Evolutionary conservation across 345 rosid genomes (phyloP), one percentile per base, ranked within the genome.

Genomic region (Corchorus olitorius): DNA sequence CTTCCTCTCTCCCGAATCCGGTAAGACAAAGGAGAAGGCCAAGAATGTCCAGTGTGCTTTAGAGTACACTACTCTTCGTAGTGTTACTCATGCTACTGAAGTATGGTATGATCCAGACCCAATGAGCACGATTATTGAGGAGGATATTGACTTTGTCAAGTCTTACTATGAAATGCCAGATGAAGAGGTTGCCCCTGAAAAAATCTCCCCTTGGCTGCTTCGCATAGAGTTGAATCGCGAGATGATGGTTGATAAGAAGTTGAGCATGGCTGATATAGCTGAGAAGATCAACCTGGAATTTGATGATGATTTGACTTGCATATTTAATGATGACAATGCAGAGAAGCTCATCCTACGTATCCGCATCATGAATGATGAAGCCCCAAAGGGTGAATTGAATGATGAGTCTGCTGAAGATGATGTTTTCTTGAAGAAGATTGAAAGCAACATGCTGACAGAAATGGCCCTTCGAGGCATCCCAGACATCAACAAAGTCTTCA

Each of bases 41-140:
- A 95, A 95, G 86, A 93, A 83, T 70, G 94, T 95, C 75, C 99
- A 95, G 61, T 95, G 99, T 91, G 97, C 98, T 73, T 76, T 95
- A 82, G 99, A 95, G 80, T 95, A 95, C 81, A 95, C 99, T 45
- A 95, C 99, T 27, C 94, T 95, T 10, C 87, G 98, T 69, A 95
- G 99, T 85, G 98, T 95, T 35, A 93, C 98, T 41, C 91, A 90
- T 75, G 98, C 97, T 78, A 95, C 98, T 0, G 99, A 95, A 87
- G 98, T 95, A 34, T 95, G 98, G 99, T 95, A 93, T 81, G 99
- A 95, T 79, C 98, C 98, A 15, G 98, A 95, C 79, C 98, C 98
- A 50, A 89, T 86, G 88, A 88, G 93, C 85, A 95, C 99, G 5
- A 85, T 93, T 6, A 95, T 95, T 73, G 94, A 88, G 34, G 99